These are phyloP conservation scores for Ophiostoma triangulosporum DNA, from an alignment of 2,329 filamentous ascomycete species.

Conservation along the genomic window DNA sequence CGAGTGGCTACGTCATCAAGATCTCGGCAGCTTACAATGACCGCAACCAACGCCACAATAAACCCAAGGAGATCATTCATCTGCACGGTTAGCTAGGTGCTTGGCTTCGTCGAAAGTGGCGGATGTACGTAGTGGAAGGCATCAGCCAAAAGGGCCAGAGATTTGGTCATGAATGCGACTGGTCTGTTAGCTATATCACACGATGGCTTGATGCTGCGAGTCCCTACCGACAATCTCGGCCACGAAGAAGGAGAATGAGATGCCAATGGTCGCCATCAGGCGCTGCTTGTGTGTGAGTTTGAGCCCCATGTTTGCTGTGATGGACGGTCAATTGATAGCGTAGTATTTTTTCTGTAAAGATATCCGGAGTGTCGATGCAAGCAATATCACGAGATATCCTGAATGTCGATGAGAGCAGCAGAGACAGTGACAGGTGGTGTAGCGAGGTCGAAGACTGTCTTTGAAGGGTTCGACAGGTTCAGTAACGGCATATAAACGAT, in stretches of 20 bases:
- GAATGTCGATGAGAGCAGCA: no score
- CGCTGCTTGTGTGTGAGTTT: conserved; percentile 30
- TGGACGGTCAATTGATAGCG: neutral
- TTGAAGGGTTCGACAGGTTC: no score
- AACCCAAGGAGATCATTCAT: conserved; percentile 60
- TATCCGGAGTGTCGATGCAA: no score
- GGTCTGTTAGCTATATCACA: conserved; percentile 7
- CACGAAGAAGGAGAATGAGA: conserved; percentile 37
- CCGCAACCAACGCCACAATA: conserved; percentile 49
- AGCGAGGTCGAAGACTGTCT: no score
- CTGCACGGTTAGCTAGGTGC: conserved; percentile 43
- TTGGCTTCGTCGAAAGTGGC: neutral
- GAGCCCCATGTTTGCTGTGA: conserved; percentile 21
- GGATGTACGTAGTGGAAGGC: conserved; percentile 59
- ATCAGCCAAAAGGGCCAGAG: conserved; percentile 60
- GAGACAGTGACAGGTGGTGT: no score
- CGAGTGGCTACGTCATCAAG: no score
- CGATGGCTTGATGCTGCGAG: neutral
- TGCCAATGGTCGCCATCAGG: conserved; percentile 32
- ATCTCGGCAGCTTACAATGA: conserved; percentile 34
- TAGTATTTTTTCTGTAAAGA: neutral
- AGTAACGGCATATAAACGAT: no score
- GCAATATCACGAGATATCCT: no score
- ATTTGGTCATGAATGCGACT: conserved; percentile 58
- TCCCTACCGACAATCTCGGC: conserved; percentile 33